phyloP scores from a whole-genome alignment of 2,329 filamentous ascomycete genomes.

The Fusarium austroafricanum region DNA sequence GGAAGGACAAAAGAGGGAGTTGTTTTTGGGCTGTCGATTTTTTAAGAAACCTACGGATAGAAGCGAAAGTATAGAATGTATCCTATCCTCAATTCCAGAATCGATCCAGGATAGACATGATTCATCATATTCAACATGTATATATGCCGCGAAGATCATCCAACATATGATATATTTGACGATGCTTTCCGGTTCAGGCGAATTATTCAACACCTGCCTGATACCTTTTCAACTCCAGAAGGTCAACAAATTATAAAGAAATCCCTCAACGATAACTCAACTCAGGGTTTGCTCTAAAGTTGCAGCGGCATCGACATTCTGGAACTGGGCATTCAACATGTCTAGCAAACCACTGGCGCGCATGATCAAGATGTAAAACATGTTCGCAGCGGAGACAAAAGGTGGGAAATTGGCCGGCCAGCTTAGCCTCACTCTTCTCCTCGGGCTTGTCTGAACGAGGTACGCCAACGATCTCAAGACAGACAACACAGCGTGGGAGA shows the following conservation, averaged over 20 bases:
- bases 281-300: conserved; percentile 70
- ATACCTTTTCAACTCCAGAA: neutral
- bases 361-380: conserved; percentile 75
- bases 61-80: conserved; percentile 22
- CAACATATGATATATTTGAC: neutral
- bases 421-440: conserved; percentile 60
- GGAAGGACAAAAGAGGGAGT: conserved; percentile 26
- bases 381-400: conserved; percentile 77
- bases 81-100: conserved; percentile 15
- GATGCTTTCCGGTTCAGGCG: neutral
- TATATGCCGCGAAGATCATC: neutral
- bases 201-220: neutral
- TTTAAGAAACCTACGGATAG: conserved; percentile 22
- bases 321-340: conserved; percentile 76
- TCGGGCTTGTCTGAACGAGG: conserved; percentile 70
- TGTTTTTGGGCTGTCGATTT: conserved; percentile 21
- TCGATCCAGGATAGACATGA: conserved; percentile 24
- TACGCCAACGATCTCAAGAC: conserved; percentile 73
- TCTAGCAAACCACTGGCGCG: conserved; percentile 72
- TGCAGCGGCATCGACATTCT: conserved; percentile 74
- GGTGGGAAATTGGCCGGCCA: conserved; percentile 71
- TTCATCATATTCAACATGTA: conserved; percentile 22
- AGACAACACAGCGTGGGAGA: conserved; percentile 75
- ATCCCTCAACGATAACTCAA: conserved; percentile 59
- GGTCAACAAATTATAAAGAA: neutral